Percentiles rank a stretch among this genome's conserved stretches.
phyloP scores from a whole-genome alignment of 345 rosid genomes.

The Brassica cretica region DNA sequence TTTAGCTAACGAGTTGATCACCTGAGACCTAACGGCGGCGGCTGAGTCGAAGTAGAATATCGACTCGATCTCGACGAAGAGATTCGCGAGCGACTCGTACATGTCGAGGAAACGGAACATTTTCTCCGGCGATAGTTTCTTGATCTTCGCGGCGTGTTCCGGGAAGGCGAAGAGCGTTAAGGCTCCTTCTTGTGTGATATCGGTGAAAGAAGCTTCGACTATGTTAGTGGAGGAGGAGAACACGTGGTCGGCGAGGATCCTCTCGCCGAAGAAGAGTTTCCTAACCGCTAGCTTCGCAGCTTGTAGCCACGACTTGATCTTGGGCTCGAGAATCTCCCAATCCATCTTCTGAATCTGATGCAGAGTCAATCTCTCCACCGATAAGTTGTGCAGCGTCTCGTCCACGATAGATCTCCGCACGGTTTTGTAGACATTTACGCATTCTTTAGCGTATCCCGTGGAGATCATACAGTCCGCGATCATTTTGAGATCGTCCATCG shows the following conservation, averaged over 20 bases:
- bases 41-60: constrained; percentile 63
- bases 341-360: constrained; percentile 67
- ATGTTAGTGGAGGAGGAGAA: constrained; percentile 55
- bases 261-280: constrained; percentile 67
- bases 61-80: constrained; percentile 60
- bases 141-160: constrained; percentile 49
- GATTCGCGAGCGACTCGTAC: constrained; percentile 63
- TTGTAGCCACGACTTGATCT: constrained; percentile 66
- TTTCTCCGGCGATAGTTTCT: constrained; percentile 62
- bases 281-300: constrained; percentile 57
- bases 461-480: constrained; percentile 91
- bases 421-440: constrained; percentile 51
- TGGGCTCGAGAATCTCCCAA: constrained; percentile 58
- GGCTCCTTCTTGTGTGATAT: constrained; percentile 76
- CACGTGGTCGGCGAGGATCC: constrained; percentile 72
- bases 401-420: constrained; percentile 71
- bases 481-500: constrained; percentile 66
- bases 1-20: constrained; percentile 50
- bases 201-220: constrained; percentile 63
- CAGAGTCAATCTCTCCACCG: constrained; percentile 47
- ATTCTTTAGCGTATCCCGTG: constrained; percentile 77
- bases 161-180: constrained; percentile 61
- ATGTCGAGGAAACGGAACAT: constrained; percentile 70
- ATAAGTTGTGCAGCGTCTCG: constrained; percentile 61
- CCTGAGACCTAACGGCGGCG: constrained; percentile 52